A percentile compares a stretch with the other conserved stretches of the same genome.
Conservation (phyloP, 176 grass and related monocot species). For the Musa troglodytarum region DNA sequence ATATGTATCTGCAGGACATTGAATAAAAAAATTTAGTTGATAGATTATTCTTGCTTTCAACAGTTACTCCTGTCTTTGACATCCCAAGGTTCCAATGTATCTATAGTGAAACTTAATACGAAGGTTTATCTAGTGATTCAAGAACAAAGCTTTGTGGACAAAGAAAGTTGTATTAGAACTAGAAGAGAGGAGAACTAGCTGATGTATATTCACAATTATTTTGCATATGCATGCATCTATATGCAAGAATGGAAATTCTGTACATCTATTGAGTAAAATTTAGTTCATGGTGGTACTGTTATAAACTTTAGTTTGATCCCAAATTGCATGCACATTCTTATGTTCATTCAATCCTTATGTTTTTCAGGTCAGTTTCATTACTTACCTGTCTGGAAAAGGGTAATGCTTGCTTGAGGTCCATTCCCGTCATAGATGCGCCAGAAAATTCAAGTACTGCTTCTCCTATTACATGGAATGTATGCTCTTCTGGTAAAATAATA, state of each 20-base stretch:
- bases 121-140: neutral
- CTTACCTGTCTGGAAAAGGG: constrained; percentile 73
- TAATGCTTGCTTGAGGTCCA: constrained; percentile 53
- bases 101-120: too few relatives aligned
- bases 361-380: constrained; percentile 53
- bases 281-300: too few relatives aligned
- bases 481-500: constrained; percentile 45
- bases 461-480: constrained; percentile 61
- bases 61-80: too few relatives aligned
- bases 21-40: too few relatives aligned
- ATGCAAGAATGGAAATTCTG: neutral
- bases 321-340: neutral
- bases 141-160: neutral
- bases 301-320: neutral
- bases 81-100: too few relatives aligned
- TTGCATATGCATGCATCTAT: neutral
- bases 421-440: constrained; percentile 31
- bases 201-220: neutral
- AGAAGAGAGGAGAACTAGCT: neutral
- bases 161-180: neutral
- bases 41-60: too few relatives aligned
- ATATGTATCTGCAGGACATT: too few relatives aligned
- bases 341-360: constrained; percentile 18
- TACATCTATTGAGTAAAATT: too few relatives aligned
- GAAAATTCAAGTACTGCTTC: constrained; percentile 30